Conservation (phyloP, 306 rosid genomes). For the Cicer cuneatum region DNA sequence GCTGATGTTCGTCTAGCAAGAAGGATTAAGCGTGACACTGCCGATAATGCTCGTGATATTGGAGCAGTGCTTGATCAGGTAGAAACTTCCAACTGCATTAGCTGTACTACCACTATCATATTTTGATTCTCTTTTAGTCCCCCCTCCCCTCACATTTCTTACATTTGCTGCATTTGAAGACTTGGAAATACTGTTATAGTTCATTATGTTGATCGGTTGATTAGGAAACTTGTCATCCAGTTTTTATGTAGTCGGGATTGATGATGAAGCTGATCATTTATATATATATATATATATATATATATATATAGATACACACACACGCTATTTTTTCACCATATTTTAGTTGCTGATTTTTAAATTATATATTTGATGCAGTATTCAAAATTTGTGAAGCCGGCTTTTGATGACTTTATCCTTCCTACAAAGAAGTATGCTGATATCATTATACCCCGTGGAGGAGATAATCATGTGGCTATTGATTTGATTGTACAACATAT, state of each 20-base stretch:
- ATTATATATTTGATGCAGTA: constrained; percentile 70
- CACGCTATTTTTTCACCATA: not conserved
- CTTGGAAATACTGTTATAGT: constrained; percentile 33
- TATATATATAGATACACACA: too few species aligned
- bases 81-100: constrained; percentile 36
- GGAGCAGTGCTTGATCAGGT: constrained; percentile 98
- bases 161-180: constrained; percentile 17
- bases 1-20: constrained; percentile 99
- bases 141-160: not conserved
- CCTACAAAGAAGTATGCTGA: constrained; percentile 99
- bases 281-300: too few species aligned
- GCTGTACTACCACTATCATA: constrained; percentile 21
- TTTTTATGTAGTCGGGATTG: not conserved
- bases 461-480: constrained; percentile 96
- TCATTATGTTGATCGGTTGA: constrained; percentile 29
- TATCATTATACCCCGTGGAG: constrained; percentile 98
- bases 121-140: not conserved
- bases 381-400: constrained; percentile 96
- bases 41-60: constrained; percentile 82
- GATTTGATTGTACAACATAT: constrained; percentile 99
- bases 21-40: constrained; percentile 94
- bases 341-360: constrained; percentile 32
- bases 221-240: constrained; percentile 27
- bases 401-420: constrained; percentile 97
- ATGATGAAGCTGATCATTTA: not conserved